Base-by-base conservation (phyloP, 345 rosid species). In the Punica granatum region DNA sequence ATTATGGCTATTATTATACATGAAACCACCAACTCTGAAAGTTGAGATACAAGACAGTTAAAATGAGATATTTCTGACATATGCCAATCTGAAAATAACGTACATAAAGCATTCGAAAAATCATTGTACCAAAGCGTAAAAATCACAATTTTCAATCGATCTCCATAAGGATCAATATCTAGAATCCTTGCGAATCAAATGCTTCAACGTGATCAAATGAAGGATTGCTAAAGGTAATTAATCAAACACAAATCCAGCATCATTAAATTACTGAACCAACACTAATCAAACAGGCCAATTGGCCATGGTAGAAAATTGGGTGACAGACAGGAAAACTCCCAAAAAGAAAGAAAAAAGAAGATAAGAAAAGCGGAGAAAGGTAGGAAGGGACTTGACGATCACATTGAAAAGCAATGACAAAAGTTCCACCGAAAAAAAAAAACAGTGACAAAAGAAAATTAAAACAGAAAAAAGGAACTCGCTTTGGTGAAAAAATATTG, bases 231-330 rank as follows among this genome's bases (percentile, higher is more conserved):
- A 25, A 51, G 58, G 12, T 12, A 51, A 51, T 51, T n/a, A 51
- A 51, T 51, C 58, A 51, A 51, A 51, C 58, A 51, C 5, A 51
- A n/a, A n/a, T 30, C 58, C 58, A n/a, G 58, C 58, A 51, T 23
- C 23, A n/a, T 11, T 51, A 51, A 51, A n/a, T 51, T 23, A 6
- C 12, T 9, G 9, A 48, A n/a, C 25, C 19, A 23, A 48, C 5
- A 48, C 25, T 18, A n/a, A 48, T n/a, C 9, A 48, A 21, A 48
- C 42, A 1, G 23, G 9, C 25, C 19, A 19, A n/a, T 25, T 21
- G 19, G 21, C 23, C 1, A 1, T 3, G 5, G 54, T 48, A 6
- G 54, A 5, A n/a, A n/a, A n/a, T n/a, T n/a, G n/a, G n/a, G n/a
- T n/a, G n/a, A n/a, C n/a, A n/a, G 21, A 18, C 6, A 4, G 25